Base-by-base conservation (phyloP, 2,329 filamentous ascomycete species). In the Pseudogymnoascus sp. region DNA sequence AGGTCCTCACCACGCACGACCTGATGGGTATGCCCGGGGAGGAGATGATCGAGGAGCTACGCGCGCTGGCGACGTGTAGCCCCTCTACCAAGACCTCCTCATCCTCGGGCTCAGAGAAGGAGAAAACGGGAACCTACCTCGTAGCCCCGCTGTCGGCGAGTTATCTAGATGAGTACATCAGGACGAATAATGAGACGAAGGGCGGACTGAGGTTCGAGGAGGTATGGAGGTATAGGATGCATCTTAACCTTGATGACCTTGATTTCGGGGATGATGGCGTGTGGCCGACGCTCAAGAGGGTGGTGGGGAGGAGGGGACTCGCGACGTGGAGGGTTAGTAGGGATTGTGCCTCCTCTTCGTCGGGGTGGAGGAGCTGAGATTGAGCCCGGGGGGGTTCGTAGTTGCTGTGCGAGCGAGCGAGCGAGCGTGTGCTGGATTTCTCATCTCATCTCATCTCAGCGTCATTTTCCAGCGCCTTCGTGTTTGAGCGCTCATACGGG, bases 241-340 rank as follows among this genome's bases (percentile, higher is more conserved):
- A 92, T 71, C 72, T 92, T 33, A 91, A 90, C 67, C 74, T 92
- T 39, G 89, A 92, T 71, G 89, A 92, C 72, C 75, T 92, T 69
- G 88, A 92, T 69, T 90, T 89, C 75, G 86, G 76, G 2, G 84
- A 88, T 62, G 88, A 92, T 66, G 89, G 89, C 5, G 76, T 92
- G 57, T 86, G 83, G 85, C 77, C 80, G 62, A 92, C 89, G 6
- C 71, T 92, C 48, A 74, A 77, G 34, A 76, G 88, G 65, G 86
- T 91, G 3, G 73, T 90, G 65, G 84, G 84, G 35, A 76, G 82
- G 64, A 75, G 84, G 57, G 84, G 84, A 5, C 71, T 87, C 13
- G 79, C 77, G 33, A 80, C 78, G 35, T 87, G 83, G 83, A 79
- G 82, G 61, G 79, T 87, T 6, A 86, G 83, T 19, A 85, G 39